These are phyloP conservation scores for Casuarina cunninghamiana DNA, from an alignment of 306 rosid genomes.

Conservation along the genomic window DNA sequence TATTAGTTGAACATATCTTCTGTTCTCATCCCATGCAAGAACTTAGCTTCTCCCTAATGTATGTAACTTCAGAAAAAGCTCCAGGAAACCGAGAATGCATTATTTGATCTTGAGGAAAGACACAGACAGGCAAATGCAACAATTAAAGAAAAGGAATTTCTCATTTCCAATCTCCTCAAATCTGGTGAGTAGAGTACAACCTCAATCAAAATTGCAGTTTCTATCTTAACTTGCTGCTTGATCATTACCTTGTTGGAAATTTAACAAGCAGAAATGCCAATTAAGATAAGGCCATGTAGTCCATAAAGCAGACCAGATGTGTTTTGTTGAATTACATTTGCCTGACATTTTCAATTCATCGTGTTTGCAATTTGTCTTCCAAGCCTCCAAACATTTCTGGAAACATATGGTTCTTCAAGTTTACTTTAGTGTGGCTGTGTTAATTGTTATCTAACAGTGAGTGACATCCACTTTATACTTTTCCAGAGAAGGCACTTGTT, in stretches of 20 bases:
- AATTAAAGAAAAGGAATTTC: conserved; percentile 87
- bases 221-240: background rate
- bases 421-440: background rate
- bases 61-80: conserved; percentile 70
- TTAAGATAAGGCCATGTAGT: no score
- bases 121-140: conserved; percentile 93
- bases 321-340: no score
- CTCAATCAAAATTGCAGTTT: background rate
- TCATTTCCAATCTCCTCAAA: conserved; percentile 85
- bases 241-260: background rate
- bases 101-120: conserved; percentile 91
- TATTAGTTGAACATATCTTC: conserved; percentile 19
- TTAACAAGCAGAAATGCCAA: background rate
- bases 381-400: background rate
- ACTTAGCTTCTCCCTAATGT: conserved; percentile 25
- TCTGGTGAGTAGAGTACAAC: conserved; percentile 61
- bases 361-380: no score
- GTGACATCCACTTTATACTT: conserved; percentile 8
- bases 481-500: conserved; percentile 80
- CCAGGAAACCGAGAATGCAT: conserved; percentile 71
- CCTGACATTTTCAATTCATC: no score
- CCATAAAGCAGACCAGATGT: no score
- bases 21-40: conserved; percentile 23
- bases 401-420: background rate
- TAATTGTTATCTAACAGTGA: background rate